Conservation (phyloP, 306 rosid species). For the Vigna radiata region DNA sequence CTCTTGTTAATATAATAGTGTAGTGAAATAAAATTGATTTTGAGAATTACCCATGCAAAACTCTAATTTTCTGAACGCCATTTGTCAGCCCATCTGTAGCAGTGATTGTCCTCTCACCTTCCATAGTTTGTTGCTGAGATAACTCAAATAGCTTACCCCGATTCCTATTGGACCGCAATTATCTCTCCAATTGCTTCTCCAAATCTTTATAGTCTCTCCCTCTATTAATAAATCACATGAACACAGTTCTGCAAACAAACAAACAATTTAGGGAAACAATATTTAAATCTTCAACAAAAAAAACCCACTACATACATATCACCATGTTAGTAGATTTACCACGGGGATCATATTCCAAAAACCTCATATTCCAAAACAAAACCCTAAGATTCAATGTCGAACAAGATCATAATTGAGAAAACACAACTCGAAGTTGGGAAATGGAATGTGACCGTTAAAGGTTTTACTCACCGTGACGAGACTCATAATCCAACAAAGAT, state of each 20-base stretch:
- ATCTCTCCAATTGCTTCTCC: slow-evolving; percentile 58
- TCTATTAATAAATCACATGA: slow-evolving; percentile 38
- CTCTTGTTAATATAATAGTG: background rate
- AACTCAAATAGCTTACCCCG: slow-evolving; percentile 55
- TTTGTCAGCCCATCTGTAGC: slow-evolving; percentile 56
- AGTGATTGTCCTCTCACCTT: slow-evolving; percentile 59
- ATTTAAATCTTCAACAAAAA: slow-evolving; percentile 23
- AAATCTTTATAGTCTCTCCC: slow-evolving; percentile 69
- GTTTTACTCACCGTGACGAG: slow-evolving; percentile 50
- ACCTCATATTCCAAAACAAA: background rate
- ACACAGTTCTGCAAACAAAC: slow-evolving; percentile 40
- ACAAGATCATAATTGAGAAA: background rate
- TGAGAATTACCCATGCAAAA: slow-evolving; percentile 70
- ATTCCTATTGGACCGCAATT: slow-evolving; percentile 58
- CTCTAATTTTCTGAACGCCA: slow-evolving; percentile 62
- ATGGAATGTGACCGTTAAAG: slow-evolving; percentile 10
- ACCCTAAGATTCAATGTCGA: background rate
- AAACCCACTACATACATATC: background rate
- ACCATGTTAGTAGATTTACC: background rate
- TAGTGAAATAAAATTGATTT: slow-evolving; percentile 21
- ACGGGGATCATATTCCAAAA: slow-evolving; percentile 12
- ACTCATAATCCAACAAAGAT: slow-evolving; percentile 22
- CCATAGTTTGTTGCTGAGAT: slow-evolving; percentile 64
- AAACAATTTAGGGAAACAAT: background rate
- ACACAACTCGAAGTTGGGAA: background rate